A percentile compares a stretch with the other conserved stretches of the same genome.
Conservation (phyloP, 2,329 filamentous ascomycete genomes). For the Aspergillus floridensis region DNA sequence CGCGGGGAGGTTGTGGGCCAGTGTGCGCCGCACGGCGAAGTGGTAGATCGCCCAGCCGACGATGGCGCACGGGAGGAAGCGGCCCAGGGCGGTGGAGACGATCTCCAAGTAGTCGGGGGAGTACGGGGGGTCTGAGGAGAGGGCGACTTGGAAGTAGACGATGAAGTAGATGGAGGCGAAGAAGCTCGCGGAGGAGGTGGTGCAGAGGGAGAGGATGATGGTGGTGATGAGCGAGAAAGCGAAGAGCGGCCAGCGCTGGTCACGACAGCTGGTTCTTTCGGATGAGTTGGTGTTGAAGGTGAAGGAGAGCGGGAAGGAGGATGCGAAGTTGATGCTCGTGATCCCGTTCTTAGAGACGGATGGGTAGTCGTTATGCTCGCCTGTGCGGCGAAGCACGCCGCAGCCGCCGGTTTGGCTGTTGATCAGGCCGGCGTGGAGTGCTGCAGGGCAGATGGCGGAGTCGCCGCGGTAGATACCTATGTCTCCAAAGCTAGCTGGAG, state of each 20-base stretch:
- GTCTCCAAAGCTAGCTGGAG: slow-evolving; percentile 19
- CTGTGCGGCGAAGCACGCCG: slow-evolving; percentile 53
- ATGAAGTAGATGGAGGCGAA: slow-evolving; percentile 55
- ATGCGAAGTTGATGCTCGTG: slow-evolving; percentile 52
- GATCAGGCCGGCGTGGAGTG: slow-evolving; percentile 59
- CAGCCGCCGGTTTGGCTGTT: slow-evolving; percentile 55
- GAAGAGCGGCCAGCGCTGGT: slow-evolving; percentile 59
- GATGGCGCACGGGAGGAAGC: slow-evolving; percentile 60
- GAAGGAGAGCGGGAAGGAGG: slow-evolving; percentile 59
- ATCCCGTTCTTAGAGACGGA: slow-evolving; percentile 51
- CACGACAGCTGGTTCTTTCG: slow-evolving; percentile 41
- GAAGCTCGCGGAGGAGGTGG: slow-evolving; percentile 55
- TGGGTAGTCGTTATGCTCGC: slow-evolving; percentile 50
- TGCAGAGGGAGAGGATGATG: slow-evolving; percentile 55
- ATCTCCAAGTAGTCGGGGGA: slow-evolving; percentile 55
- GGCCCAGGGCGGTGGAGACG: slow-evolving; percentile 53
- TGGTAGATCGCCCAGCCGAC: slow-evolving; percentile 57
- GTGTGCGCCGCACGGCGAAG: slow-evolving; percentile 51
- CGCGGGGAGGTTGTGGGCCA: slow-evolving; percentile 50
- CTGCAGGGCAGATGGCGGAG: slow-evolving; percentile 60
- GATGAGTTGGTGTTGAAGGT: slow-evolving; percentile 45
- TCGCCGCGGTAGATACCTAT: slow-evolving; percentile 57
- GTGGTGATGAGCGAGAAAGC: slow-evolving; percentile 56
- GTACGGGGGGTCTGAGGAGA: slow-evolving; percentile 59
- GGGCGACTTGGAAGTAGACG: slow-evolving; percentile 60